Conservation (phyloP, 139 green algal genomes). For the Coccomyxa sp. region DNA sequence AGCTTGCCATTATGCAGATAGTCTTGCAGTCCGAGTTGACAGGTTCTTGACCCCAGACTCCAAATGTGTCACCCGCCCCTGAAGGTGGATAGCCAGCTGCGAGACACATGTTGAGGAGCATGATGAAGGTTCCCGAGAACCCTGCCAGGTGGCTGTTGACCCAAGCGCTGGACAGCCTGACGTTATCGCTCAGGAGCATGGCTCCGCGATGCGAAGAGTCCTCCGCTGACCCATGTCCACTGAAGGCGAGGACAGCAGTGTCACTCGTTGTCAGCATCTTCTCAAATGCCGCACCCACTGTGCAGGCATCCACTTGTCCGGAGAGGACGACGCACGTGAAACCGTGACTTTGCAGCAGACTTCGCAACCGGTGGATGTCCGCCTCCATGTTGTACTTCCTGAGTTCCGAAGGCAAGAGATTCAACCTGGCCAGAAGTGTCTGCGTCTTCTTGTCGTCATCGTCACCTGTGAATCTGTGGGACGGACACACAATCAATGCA, state of each 20-base stretch:
- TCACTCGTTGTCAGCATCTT: background rate
- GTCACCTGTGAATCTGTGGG: background rate
- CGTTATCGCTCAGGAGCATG: background rate
- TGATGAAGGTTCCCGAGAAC: background rate
- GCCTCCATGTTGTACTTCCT: background rate
- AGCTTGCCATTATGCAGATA: conserved; percentile 1
- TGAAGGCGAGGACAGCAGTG: background rate
- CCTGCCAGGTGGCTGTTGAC: background rate
- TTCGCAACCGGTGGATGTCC: background rate
- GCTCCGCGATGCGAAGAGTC: background rate
- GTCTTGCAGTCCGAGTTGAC: background rate
- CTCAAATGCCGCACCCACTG: background rate
- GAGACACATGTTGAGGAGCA: background rate
- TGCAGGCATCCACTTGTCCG: background rate
- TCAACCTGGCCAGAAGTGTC: background rate
- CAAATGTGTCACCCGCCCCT: background rate
- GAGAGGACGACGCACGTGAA: background rate
- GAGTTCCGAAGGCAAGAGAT: background rate
- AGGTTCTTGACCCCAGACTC: background rate
- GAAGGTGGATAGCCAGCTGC: background rate
- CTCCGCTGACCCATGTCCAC: background rate
- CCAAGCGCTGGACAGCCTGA: background rate
- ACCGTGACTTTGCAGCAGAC: background rate
- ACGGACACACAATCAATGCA: background rate
- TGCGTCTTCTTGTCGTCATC: background rate